Evolutionary conservation across 192 early-diverging fungal species (phyloP), one percentile per base, ranked within the genome.

Genomic region (Rhizoclosmatium globosum): DNA sequence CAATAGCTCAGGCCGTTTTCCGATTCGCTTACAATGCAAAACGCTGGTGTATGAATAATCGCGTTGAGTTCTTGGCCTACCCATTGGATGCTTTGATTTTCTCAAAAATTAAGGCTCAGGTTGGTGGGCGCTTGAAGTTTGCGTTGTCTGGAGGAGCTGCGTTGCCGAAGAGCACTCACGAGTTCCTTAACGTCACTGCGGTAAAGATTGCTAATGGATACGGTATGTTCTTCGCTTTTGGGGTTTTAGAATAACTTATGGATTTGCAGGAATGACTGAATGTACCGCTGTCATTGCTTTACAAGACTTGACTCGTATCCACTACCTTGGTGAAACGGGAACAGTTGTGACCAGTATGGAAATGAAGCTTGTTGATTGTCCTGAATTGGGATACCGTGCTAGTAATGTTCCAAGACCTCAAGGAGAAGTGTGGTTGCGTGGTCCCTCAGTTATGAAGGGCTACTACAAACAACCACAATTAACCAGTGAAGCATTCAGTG

Each of bases 71-170:
- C 15, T 90, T 95, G 19, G 90, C 93, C 41, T 82, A 81, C 47
- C 78, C 92, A 64, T 68, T 85, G 3, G 97, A 97, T 86, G 77
- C 76, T 31, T 82, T 94, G 13, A 89, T 98, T 17, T 98, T 97
- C 82, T 90, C 89, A 67, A 89, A 90, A 78, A 92, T 97, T 75
- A 88, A 91, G 78, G 90, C 88, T 50, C 91, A 92, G 77, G 93
- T 93, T 45, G 97, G 97, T 77, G 95, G 96, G 56, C 86, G 93
- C 50, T 86, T 98, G 59, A 87, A 92, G 76, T 88, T 91, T 64
- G 93, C 92, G 2, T 82, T 97, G 47, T 92, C 93, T 4, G 97
- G 96, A 79, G 96, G 97, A 75, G 97, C 97, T 23, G 94, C 94
- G 56, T 87, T 98, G 78, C 94, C 93, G 42, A 23, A 78, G 57